These are phyloP conservation scores for Apiospora marii DNA, from an alignment of 2,329 filamentous ascomycete species.

Conservation along the genomic window DNA sequence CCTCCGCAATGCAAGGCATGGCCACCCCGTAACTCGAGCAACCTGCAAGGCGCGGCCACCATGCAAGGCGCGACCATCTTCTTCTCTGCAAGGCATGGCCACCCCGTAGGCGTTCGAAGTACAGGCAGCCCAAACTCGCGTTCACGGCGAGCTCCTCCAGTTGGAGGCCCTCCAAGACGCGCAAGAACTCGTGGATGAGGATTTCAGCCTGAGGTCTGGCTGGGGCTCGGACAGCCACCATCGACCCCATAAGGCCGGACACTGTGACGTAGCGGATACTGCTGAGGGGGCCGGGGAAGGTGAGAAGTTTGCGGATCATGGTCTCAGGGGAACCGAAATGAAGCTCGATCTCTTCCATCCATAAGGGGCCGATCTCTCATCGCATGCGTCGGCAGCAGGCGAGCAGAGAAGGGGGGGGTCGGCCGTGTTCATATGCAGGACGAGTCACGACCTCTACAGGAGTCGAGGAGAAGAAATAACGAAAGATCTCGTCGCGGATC, in stretches of 20 bases:
- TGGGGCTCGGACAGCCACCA: not conserved
- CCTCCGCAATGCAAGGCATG: too few species aligned
- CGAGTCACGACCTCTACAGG: not conserved
- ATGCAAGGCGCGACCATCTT: too few species aligned
- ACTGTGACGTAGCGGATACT: not conserved
- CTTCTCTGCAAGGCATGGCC: too few species aligned
- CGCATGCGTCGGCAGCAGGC: not conserved
- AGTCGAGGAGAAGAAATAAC: not conserved
- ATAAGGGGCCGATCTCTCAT: not conserved
- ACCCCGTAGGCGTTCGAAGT: not conserved
- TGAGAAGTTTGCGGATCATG: not conserved
- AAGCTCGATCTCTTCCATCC: not conserved
- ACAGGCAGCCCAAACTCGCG: too few species aligned
- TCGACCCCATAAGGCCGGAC: not conserved
- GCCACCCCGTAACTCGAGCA: too few species aligned
- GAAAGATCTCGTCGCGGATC: not conserved
- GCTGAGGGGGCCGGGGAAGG: not conserved
- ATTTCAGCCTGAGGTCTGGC: not conserved
- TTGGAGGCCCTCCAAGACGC: not conserved
- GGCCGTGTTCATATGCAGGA: not conserved
- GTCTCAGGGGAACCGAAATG: not conserved
- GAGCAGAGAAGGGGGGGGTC: not conserved
- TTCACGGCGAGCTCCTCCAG: not conserved
- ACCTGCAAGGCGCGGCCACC: too few species aligned
- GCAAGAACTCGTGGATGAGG: not conserved